phyloP scores from a whole-genome alignment of 2,329 filamentous ascomycete genomes.

The Penicillium psychrosexuale region DNA sequence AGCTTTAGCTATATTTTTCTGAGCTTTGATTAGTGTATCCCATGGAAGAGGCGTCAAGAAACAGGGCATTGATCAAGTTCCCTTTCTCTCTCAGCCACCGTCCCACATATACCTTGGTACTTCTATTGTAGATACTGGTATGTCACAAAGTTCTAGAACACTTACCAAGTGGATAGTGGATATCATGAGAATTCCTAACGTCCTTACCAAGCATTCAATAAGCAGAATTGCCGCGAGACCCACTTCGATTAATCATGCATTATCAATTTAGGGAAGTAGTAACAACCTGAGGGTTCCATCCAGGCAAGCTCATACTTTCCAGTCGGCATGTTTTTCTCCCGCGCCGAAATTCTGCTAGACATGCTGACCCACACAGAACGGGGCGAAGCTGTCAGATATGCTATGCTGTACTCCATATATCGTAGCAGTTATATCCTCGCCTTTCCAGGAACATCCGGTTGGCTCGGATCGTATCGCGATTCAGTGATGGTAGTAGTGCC shows the following conservation, averaged over 20 bases:
- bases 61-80: background rate
- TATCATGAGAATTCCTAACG: background rate
- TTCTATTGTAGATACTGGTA: background rate
- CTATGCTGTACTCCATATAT: too few relatives aligned
- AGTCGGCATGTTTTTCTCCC: background rate
- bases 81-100: background rate
- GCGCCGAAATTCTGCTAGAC: too few relatives aligned
- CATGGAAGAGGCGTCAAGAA: background rate
- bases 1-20: background rate
- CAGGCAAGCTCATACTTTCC: too few relatives aligned
- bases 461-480: too few relatives aligned
- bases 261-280: background rate
- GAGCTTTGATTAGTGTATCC: background rate
- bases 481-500: background rate
- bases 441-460: too few relatives aligned
- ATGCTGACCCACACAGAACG: too few relatives aligned
- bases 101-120: background rate
- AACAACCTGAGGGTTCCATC: background rate
- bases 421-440: too few relatives aligned
- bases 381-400: too few relatives aligned
- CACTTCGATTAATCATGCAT: background rate
- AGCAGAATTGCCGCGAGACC: background rate
- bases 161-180: background rate
- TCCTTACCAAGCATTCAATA: slow-evolving; percentile 2
- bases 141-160: background rate